Evolutionary conservation across 106 monocot species (phyloP).

Genomic region (Apostasia ramifera): DNA sequence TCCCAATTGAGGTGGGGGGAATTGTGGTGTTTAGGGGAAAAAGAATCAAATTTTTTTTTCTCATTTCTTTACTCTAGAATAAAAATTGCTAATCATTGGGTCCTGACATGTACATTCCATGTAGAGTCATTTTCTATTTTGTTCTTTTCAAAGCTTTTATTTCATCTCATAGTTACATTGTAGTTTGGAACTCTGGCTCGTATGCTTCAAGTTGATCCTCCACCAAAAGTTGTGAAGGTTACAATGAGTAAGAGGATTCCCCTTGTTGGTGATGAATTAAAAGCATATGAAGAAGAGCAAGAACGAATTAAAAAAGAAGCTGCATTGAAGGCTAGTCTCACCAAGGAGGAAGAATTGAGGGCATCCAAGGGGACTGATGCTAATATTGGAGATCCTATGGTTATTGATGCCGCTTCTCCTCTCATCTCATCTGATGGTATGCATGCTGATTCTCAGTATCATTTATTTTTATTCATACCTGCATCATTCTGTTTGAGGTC

Average conservation of each 20-base stretch:
- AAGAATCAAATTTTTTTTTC: no score
- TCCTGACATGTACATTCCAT: neutral
- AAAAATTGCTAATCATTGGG: no score
- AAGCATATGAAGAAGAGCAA: constrained; percentile 93
- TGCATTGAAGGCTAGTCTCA: constrained; percentile 54
- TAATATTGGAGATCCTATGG: constrained; percentile 68
- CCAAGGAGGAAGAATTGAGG: constrained; percentile 63
- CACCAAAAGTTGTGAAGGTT: constrained; percentile 98
- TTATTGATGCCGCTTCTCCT: constrained; percentile 51
- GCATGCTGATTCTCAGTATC: neutral
- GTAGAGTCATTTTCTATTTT: neutral
- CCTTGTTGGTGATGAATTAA: constrained; percentile 86
- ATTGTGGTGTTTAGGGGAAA: no score
- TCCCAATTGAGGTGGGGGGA: no score
- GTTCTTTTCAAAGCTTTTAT: neutral
- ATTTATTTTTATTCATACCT: constrained; percentile 1
- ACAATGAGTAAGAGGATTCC: constrained; percentile 85
- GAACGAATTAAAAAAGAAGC: constrained; percentile 73
- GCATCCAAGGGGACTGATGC: constrained; percentile 45
- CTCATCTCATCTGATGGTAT: constrained; percentile 48
- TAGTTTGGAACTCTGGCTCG: constrained; percentile 98
- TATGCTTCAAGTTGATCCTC: constrained; percentile 99
- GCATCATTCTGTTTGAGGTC: neutral
- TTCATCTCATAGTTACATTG: constrained; percentile 11
- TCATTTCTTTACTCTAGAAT: no score